Evolutionary conservation across 441 rosid genomes (phyloP).

Genomic region (Eutrema salsugineum): DNA sequence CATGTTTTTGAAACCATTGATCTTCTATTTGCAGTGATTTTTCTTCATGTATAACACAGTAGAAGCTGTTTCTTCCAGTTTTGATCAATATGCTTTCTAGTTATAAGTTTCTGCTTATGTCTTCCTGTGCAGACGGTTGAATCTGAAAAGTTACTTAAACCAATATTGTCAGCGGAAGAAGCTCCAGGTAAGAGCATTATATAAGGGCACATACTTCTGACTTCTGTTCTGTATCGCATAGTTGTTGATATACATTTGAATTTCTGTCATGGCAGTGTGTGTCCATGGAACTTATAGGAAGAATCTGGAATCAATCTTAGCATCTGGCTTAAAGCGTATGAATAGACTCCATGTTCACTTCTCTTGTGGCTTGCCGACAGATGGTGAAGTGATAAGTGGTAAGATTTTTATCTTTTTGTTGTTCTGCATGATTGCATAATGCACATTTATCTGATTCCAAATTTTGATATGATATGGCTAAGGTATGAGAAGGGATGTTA

Average conservation of each 20-base stretch:
- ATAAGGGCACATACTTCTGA: background rate
- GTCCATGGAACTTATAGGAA: slow-evolving; percentile 89
- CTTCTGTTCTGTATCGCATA: background rate
- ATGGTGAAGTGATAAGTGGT: slow-evolving; percentile 88
- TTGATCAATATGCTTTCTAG: background rate
- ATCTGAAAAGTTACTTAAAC: slow-evolving; percentile 67
- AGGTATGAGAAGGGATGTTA: slow-evolving; percentile 81
- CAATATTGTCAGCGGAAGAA: slow-evolving; percentile 72
- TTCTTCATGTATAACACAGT: background rate
- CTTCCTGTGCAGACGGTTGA: slow-evolving; percentile 58
- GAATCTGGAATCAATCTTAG: slow-evolving; percentile 67
- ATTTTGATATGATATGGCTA: background rate
- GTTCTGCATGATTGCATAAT: background rate
- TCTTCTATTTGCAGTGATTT: background rate
- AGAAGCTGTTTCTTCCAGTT: background rate
- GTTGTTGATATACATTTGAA: background rate
- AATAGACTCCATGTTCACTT: slow-evolving; percentile 83
- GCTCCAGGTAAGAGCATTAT: slow-evolving; percentile 42
- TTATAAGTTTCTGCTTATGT: background rate
- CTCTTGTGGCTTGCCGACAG: slow-evolving; percentile 79
- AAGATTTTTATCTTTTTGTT: slow-evolving; percentile 9
- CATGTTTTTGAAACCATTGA: too few relatives aligned
- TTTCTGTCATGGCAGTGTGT: slow-evolving; percentile 45
- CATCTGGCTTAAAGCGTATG: slow-evolving; percentile 78
- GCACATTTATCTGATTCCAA: background rate